A percentile compares a stretch with the other conserved stretches of the same genome.
Evolutionary conservation across 73 alveolate species (phyloP).

Genomic region (Blepharisma stoltei): DNA sequence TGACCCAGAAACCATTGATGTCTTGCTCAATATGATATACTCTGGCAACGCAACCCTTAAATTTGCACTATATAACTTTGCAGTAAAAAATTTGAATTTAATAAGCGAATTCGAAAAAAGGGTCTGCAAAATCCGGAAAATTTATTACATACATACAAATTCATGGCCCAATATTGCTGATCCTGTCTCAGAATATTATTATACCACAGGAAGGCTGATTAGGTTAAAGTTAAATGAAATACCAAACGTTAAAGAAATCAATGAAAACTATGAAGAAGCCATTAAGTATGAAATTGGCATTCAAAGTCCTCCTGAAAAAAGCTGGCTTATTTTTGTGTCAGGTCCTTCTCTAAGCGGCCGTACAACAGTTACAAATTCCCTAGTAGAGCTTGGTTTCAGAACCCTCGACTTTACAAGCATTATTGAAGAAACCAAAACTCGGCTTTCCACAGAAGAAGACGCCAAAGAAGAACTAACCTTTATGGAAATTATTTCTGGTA

Average conservation of each 20-base stretch:
- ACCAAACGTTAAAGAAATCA: neutral
- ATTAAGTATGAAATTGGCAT: neutral
- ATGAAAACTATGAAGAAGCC: neutral
- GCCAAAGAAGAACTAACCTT: conserved; percentile 6
- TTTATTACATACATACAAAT: neutral
- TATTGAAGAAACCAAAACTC: conserved; percentile 15
- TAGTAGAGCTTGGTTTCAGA: neutral
- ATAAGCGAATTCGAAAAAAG: neutral
- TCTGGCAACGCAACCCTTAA: conserved; percentile 18
- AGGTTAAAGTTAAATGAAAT: neutral
- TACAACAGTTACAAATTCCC: neutral
- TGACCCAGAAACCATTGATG: conserved; percentile 8
- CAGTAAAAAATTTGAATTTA: neutral
- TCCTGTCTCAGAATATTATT: neutral
- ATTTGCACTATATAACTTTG: neutral
- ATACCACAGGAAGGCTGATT: neutral
- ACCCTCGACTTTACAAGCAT: neutral
- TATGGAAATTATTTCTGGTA: neutral
- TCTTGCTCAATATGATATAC: neutral
- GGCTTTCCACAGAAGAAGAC: conserved; percentile 23
- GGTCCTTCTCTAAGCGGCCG: conserved; percentile 1
- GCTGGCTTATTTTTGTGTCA: neutral
- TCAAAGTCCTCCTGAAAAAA: neutral
- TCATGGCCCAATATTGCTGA: neutral
- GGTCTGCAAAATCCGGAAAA: conserved; percentile 1